Conservation (phyloP, 495 filamentous ascomycete genomes). For the Podospora pseudoanserina region DNA sequence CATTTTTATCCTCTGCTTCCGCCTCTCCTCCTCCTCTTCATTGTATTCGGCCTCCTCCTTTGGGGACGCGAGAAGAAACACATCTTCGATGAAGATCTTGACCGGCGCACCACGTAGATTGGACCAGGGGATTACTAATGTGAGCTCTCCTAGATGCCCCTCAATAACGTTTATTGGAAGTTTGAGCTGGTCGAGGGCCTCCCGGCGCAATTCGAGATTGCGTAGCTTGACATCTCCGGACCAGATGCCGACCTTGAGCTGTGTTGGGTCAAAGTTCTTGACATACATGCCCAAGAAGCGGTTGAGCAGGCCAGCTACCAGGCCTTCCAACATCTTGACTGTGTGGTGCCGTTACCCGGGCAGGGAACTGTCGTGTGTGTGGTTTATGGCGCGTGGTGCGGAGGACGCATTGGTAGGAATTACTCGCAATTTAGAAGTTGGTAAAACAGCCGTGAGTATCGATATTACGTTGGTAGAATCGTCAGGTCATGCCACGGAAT, state of each 20-base stretch:
- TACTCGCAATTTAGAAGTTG: background rate
- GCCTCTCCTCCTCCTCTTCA: conserved; percentile 79
- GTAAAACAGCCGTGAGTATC: background rate
- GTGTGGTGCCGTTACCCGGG: conserved; percentile 52
- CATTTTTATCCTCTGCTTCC: conserved; percentile 86
- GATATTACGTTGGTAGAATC: conserved; percentile 1
- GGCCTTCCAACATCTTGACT: conserved; percentile 58
- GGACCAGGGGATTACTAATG: conserved; percentile 91
- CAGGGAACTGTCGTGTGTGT: conserved; percentile 33
- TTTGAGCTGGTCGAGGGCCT: conserved; percentile 93
- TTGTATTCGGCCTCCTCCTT: conserved; percentile 93
- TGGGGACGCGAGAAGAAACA: conserved; percentile 88
- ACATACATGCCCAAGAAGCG: conserved; percentile 99
- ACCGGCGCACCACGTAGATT: conserved; percentile 92
- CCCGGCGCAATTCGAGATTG: conserved; percentile 84
- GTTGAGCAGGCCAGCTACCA: conserved; percentile 87
- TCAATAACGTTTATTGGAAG: conserved; percentile 94
- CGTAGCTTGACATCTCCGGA: conserved; percentile 91
- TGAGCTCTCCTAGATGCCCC: conserved; percentile 87
- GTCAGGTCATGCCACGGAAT: conserved; percentile 11
- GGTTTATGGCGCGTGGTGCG: conserved; percentile 26
- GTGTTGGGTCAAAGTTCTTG: conserved; percentile 94
- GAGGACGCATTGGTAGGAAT: conserved; percentile 34
- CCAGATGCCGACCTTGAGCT: conserved; percentile 98
- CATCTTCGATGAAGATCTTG: conserved; percentile 92